Conservation (phyloP, 768 basidiomycete genomes). For the Tricholoma flavovirens region DNA sequence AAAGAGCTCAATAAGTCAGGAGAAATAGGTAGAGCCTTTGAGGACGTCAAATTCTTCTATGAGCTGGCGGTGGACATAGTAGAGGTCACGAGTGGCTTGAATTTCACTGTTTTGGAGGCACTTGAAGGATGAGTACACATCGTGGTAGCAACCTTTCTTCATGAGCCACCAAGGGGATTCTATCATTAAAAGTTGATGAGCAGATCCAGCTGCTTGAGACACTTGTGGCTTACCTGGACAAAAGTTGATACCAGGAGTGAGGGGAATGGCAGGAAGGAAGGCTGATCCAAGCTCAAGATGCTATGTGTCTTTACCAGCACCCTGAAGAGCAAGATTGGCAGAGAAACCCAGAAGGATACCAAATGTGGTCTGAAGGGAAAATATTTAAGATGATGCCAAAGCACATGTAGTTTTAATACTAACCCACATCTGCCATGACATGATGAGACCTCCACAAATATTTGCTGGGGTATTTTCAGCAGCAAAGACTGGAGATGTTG, state of each 20-base stretch:
- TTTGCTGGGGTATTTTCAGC: slow-evolving; percentile 74
- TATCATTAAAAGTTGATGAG: slow-evolving; percentile 4
- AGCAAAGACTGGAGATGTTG: slow-evolving; percentile 59
- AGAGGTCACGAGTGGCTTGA: slow-evolving; percentile 76
- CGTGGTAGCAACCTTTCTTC: slow-evolving; percentile 64
- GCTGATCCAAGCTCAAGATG: slow-evolving; percentile 75
- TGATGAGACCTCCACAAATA: slow-evolving; percentile 86
- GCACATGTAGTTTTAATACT: slow-evolving; percentile 12
- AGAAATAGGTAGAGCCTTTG: slow-evolving; percentile 40
- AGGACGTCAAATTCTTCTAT: slow-evolving; percentile 58
- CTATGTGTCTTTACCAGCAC: slow-evolving; percentile 64
- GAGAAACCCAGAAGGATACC: slow-evolving; percentile 74
- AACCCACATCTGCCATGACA: slow-evolving; percentile 89
- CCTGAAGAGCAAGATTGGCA: slow-evolving; percentile 56
- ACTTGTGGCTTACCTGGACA: slow-evolving; percentile 38
- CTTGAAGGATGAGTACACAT: slow-evolving; percentile 60
- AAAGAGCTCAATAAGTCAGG: slow-evolving; percentile 62
- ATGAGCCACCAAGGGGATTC: slow-evolving; percentile 88
- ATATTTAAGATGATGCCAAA: background rate
- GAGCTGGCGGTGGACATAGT: slow-evolving; percentile 70
- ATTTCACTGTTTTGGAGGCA: slow-evolving; percentile 64
- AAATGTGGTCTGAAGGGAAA: slow-evolving; percentile 54
- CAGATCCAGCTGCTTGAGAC: background rate
- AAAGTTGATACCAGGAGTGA: slow-evolving; percentile 43
- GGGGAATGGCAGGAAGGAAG: slow-evolving; percentile 51